Evolutionary conservation across 176 grass and related monocot species (phyloP), one percentile per base, ranked within the genome.

Genomic region (Rhynchospora pubera): DNA sequence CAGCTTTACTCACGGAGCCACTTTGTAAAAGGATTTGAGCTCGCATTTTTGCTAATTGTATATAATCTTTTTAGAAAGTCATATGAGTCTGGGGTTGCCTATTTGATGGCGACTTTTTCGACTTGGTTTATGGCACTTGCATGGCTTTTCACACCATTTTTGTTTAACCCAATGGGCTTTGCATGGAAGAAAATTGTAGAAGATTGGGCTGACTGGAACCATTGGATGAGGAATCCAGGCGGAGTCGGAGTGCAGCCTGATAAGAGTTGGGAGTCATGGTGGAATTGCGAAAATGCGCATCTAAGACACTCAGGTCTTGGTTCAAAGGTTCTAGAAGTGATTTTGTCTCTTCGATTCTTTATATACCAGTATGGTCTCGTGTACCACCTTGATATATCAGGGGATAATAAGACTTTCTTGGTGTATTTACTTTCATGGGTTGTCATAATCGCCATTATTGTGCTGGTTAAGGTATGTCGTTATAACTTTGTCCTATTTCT

Each of bases 201-300:
- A 14, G 94, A 94, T 74, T 97, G 94, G 92, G 63, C 68, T 71
- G 92, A 92, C 61, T 97, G 94, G 94, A 97, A 94, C 57, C 78
- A 39, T 61, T 98, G 95, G 95, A 98, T 94, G 87, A 98, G 82
- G 58, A 94, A 93, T 82, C 88, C 90, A 70, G 95, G 94, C 6
- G 94, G 94, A 42, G 85, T 94, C 23, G 95, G 92, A 58, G 90
- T 98, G 78, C 90, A 89, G 32, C 92, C 92, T 10, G 92, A 98
- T 47, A 98, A 94, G 51, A 94, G 95, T 80, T 98, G 95, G 95
- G 95, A 98, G 65, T 98, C 92, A 46, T 94, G 95, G 95, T 98
- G 95, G 95, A 90, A 94, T 88, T 65, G 83, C 6, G 92, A 98
- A 78, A 90, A 98, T 89, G 85, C 85, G 73, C 95, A 94, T 93